phyloP scores from a whole-genome alignment of 2,329 filamentous ascomycete species.

The Trichophyton benhamiae region DNA sequence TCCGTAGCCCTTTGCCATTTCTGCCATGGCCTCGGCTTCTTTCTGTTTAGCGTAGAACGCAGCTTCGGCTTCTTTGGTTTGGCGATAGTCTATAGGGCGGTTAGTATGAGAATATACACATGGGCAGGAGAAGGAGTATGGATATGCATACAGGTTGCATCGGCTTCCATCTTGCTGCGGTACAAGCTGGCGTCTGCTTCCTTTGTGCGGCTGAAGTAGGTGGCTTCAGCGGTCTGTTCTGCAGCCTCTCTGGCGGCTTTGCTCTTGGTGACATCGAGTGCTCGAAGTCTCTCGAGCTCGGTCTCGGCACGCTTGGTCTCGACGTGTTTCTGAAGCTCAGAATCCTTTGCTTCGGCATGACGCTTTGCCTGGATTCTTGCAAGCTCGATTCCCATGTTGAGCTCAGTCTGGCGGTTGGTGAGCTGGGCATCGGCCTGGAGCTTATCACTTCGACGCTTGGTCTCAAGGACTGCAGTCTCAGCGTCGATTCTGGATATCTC shows the following conservation, averaged over 20 bases:
- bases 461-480: conserved; percentile 72
- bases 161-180: conserved; percentile 30
- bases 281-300: conserved; percentile 67
- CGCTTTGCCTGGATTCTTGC: conserved; percentile 62
- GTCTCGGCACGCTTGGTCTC: conserved; percentile 65
- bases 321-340: conserved; percentile 67
- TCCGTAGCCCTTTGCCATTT: conserved; percentile 70
- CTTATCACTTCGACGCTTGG: conserved; percentile 70
- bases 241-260: conserved; percentile 38
- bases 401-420: conserved; percentile 57
- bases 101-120: conserved; percentile 4
- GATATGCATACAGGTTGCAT: conserved; percentile 22
- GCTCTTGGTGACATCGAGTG: conserved; percentile 65
- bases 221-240: conserved; percentile 37
- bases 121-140: neutral
- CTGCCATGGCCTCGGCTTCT: conserved; percentile 62
- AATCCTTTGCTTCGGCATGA: conserved; percentile 61
- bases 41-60: conserved; percentile 50
- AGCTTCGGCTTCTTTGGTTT: conserved; percentile 37
- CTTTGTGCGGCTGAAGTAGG: conserved; percentile 39
- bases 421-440: conserved; percentile 66
- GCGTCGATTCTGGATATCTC: conserved; percentile 82
- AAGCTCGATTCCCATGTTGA: conserved; percentile 62
- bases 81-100: conserved; percentile 17
- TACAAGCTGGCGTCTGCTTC: conserved; percentile 41